These are phyloP conservation scores for Mycena leptocephala DNA, from an alignment of 768 basidiomycete genomes.

Conservation along the genomic window DNA sequence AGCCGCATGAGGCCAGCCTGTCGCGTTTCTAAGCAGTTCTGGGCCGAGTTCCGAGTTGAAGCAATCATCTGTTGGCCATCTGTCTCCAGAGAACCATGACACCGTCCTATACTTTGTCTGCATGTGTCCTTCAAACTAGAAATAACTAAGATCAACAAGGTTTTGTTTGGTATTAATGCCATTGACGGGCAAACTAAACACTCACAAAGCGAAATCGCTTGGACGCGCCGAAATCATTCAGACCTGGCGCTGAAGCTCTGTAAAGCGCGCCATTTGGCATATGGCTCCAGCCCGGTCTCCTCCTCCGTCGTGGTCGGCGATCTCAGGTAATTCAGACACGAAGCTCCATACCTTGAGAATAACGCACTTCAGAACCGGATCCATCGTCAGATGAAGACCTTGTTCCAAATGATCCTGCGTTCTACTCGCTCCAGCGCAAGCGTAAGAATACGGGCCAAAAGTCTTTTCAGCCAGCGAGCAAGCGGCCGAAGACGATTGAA, in stretches of 20 bases:
- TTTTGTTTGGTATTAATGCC: not conserved
- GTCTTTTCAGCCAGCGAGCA: conserved; percentile 11
- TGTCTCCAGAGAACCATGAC: not conserved
- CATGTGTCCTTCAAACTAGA: no score
- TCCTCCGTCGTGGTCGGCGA: not conserved
- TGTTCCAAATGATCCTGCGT: conserved; percentile 8
- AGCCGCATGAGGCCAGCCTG: no score
- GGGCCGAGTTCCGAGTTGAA: no score
- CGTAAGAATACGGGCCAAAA: not conserved
- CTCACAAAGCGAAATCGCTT: not conserved
- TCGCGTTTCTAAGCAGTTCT: no score
- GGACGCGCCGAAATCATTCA: not conserved
- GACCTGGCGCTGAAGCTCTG: not conserved
- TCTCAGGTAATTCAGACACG: not conserved
- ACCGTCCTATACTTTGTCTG: no score
- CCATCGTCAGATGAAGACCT: conserved; percentile 24
- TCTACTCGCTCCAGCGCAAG: not conserved
- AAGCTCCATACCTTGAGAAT: not conserved
- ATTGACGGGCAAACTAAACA: not conserved
- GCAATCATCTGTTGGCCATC: not conserved
- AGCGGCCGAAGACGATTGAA: conserved; percentile 8
- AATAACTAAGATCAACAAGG: no score
- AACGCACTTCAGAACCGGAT: conserved; percentile 7
- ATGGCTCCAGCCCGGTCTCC: conserved; percentile 2
- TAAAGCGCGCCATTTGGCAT: conserved; percentile 18